phyloP scores from a whole-genome alignment of 2,329 filamentous ascomycete species.

The Fusarium sarcochroum region DNA sequence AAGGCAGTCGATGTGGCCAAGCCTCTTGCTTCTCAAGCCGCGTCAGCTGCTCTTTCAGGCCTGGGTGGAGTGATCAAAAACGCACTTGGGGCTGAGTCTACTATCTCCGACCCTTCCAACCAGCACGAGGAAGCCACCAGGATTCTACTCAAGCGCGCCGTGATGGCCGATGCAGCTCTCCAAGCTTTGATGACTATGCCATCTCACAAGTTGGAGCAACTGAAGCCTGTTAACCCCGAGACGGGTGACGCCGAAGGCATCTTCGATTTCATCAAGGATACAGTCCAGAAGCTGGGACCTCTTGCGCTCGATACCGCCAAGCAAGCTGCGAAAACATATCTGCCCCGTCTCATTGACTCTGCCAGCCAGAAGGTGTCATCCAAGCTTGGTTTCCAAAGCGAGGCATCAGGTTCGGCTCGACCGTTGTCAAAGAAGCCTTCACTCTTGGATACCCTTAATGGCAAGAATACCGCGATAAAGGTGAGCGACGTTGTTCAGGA shows the following conservation, averaged over 20 bases:
- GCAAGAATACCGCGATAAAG: constrained; percentile 7
- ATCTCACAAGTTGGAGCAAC: constrained; percentile 2
- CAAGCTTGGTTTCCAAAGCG: constrained; percentile 8
- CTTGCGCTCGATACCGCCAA: constrained; percentile 15
- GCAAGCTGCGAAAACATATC: background rate
- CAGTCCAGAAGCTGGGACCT: constrained; percentile 17
- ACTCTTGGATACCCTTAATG: constrained; percentile 11
- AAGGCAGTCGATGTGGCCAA: constrained; percentile 6
- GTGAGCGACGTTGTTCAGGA: constrained; percentile 14
- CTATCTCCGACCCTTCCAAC: background rate
- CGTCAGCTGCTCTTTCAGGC: background rate
- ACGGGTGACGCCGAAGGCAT: constrained; percentile 11
- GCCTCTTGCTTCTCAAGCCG: constrained; percentile 9
- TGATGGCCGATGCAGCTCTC: constrained; percentile 32
- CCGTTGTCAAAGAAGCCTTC: constrained; percentile 14
- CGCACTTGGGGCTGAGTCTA: background rate
- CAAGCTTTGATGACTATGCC: constrained; percentile 27
- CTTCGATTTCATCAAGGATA: constrained; percentile 17
- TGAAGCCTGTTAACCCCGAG: constrained; percentile 3
- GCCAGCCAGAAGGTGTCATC: constrained; percentile 2
- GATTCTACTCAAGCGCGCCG: constrained; percentile 32
- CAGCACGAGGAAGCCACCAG: constrained; percentile 17
- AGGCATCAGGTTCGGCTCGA: background rate
- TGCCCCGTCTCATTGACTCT: constrained; percentile 5
- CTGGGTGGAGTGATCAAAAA: background rate